phyloP scores from a whole-genome alignment of 2,329 filamentous ascomycete genomes.

The Penicillium sp. region DNA sequence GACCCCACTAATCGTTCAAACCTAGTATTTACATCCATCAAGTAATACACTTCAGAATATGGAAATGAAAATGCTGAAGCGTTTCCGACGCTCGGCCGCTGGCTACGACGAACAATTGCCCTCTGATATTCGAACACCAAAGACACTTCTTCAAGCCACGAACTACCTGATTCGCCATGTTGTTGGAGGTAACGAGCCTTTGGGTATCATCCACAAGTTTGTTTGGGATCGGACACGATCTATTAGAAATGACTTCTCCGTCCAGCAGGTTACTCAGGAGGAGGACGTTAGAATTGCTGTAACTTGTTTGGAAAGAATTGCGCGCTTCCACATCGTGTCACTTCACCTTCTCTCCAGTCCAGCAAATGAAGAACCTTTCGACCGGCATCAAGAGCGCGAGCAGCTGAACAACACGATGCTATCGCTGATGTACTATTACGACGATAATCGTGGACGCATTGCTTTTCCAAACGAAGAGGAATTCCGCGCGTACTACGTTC shows the following conservation, averaged over 20 bases:
- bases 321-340: conserved; percentile 62
- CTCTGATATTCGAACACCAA: conserved; percentile 61
- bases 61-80: conserved; percentile 59
- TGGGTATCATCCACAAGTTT: conserved; percentile 59
- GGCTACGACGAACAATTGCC: conserved; percentile 63
- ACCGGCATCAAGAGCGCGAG: conserved; percentile 60
- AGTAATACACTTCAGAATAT: conserved; percentile 34
- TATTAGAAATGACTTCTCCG: conserved; percentile 64
- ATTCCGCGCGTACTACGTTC: conserved; percentile 62
- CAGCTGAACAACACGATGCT: conserved; percentile 63
- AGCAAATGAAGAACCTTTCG: conserved; percentile 53
- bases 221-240: conserved; percentile 65
- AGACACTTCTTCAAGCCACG: conserved; percentile 45
- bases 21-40: conserved; percentile 36
- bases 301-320: conserved; percentile 61
- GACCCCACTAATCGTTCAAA: conserved; percentile 11
- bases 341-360: conserved; percentile 58
- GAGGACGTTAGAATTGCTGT: conserved; percentile 58
- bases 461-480: conserved; percentile 60
- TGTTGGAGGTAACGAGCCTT: conserved; percentile 49
- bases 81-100: conserved; percentile 61
- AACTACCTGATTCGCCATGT: conserved; percentile 52
- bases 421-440: conserved; percentile 61
- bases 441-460: conserved; percentile 52
- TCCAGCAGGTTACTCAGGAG: conserved; percentile 58